Conservation (phyloP, 495 filamentous ascomycete species). For the Talaromyces proteolyticus region DNA sequence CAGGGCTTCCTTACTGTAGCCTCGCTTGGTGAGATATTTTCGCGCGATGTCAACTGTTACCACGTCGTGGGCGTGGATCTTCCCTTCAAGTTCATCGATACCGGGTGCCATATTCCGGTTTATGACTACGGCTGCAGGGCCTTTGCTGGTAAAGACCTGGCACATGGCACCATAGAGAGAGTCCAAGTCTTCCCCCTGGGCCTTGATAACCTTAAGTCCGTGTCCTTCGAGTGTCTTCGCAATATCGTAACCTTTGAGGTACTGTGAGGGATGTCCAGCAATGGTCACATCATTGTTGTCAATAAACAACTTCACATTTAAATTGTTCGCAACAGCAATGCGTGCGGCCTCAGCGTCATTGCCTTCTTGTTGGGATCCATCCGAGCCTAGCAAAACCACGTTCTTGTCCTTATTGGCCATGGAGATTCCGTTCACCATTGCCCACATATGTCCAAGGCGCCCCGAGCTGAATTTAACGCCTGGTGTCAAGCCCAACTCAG, state of each 20-base stretch:
- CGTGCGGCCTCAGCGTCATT: constrained; percentile 35
- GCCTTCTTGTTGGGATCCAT: constrained; percentile 37
- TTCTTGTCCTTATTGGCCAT: constrained; percentile 32
- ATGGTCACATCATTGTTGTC: constrained; percentile 40
- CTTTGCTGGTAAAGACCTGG: constrained; percentile 24
- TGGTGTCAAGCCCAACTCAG: constrained; percentile 31
- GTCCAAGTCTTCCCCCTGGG: constrained; percentile 29
- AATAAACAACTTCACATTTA: constrained; percentile 35
- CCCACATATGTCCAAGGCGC: constrained; percentile 36
- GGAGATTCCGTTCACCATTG: constrained; percentile 31
- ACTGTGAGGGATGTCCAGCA: constrained; percentile 30
- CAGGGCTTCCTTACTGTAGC: constrained; percentile 26
- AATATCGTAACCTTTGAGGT: constrained; percentile 29
- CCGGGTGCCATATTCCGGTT: constrained; percentile 31
- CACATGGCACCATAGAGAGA: constrained; percentile 24
- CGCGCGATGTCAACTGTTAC: constrained; percentile 30
- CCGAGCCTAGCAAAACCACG: constrained; percentile 28
- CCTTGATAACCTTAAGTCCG: constrained; percentile 27
- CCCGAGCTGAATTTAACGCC: constrained; percentile 35
- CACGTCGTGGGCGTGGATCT: constrained; percentile 30
- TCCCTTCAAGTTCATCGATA: constrained; percentile 28
- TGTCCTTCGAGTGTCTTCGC: constrained; percentile 24
- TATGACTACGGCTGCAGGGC: constrained; percentile 28
- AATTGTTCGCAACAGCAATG: constrained; percentile 27
- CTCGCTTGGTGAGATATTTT: constrained; percentile 33